Percentiles rank a stretch among this genome's conserved stretches.
Conservation (phyloP, 2,329 filamentous ascomycete genomes). For the Aureobasidium sp. region DNA sequence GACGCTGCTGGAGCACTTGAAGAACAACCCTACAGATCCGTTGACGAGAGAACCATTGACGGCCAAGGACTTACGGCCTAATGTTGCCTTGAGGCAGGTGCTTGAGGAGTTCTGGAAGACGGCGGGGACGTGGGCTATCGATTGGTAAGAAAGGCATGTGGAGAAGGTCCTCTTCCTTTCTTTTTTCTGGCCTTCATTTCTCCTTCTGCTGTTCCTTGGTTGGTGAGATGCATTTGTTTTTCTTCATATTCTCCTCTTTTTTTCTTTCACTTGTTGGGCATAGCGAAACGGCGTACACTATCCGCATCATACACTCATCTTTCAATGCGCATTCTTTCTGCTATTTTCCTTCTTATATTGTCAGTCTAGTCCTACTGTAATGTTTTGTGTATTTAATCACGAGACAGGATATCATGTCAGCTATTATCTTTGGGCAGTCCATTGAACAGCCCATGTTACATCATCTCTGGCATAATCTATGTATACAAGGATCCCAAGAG, state of each 20-base stretch:
- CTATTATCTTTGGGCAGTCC: neutral
- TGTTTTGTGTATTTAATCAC: neutral
- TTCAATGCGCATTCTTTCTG: neutral
- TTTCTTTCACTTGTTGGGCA: neutral
- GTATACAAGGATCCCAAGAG: too few relatives aligned
- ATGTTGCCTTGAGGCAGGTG: slow-evolving; percentile 70
- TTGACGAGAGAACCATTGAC: slow-evolving; percentile 68
- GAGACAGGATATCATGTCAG: neutral
- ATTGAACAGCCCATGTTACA: too few relatives aligned
- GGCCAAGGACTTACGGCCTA: slow-evolving; percentile 65
- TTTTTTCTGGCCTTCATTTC: neutral
- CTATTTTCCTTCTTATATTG: too few relatives aligned
- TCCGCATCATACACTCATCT: neutral
- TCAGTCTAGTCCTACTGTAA: neutral
- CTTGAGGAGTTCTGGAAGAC: slow-evolving; percentile 76
- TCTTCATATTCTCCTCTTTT: neutral
- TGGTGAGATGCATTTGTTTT: neutral
- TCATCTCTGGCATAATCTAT: too few relatives aligned
- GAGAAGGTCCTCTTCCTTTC: neutral
- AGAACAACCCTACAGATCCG: slow-evolving; percentile 66
- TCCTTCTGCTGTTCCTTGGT: neutral
- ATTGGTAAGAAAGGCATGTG: slow-evolving; percentile 53
- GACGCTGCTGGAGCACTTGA: slow-evolving; percentile 77
- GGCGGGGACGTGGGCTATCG: slow-evolving; percentile 79
- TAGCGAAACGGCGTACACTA: neutral